phyloP scores from a whole-genome alignment of 179 eudicot genomes.

The Patellifolia procumbens region DNA sequence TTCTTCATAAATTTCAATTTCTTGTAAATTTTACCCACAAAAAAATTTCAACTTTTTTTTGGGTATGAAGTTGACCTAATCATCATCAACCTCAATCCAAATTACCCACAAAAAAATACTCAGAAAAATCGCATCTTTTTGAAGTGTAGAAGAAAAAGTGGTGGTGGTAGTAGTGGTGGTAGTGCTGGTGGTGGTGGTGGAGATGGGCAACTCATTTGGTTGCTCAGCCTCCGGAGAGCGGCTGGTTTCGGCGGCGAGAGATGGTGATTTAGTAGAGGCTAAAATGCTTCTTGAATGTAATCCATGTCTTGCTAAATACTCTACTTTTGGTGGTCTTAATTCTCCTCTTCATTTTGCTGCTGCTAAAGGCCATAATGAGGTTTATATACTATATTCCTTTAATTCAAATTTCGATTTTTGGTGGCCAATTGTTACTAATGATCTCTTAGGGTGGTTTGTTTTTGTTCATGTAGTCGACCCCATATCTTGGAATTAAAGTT shows the following conservation, averaged over 20 bases:
- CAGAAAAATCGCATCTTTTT: background rate
- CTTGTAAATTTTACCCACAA: background rate
- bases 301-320: constrained; percentile 88
- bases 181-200: constrained; percentile 1
- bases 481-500: too few relatives aligned
- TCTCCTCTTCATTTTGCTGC: constrained; percentile 98
- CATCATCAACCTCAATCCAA: background rate
- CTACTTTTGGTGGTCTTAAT: constrained; percentile 94
- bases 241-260: constrained; percentile 98
- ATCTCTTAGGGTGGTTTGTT: too few relatives aligned
- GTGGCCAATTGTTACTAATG: too few relatives aligned
- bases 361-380: constrained; percentile 93
- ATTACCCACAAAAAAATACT: constrained; percentile 3
- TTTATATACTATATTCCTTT: background rate
- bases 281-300: constrained; percentile 86
- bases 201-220: constrained; percentile 97
- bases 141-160: background rate
- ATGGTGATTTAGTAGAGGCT: constrained; percentile 91
- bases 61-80: constrained; percentile 19
- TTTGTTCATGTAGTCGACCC: too few relatives aligned
- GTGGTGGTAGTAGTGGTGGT: too few relatives aligned
- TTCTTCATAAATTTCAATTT: background rate
- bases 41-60: background rate
- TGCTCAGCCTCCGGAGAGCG: constrained; percentile 99
- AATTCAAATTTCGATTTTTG: background rate